Conservation (phyloP, 164 flowering plant species). For the Umbilicus rupestris region DNA sequence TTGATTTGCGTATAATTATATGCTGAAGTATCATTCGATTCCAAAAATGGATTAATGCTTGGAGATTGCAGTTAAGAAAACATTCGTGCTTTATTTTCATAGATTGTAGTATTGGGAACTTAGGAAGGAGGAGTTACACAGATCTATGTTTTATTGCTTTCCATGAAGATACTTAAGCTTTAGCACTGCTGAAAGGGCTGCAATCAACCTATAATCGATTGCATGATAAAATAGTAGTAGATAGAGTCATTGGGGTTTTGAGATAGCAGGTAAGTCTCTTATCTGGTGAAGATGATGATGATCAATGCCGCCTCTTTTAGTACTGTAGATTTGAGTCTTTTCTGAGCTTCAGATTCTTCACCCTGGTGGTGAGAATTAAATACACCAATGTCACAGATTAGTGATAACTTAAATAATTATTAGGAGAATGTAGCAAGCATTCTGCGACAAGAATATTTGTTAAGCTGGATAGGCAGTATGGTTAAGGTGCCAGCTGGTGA, state of each 20-base stretch:
- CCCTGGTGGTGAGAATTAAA: neutral
- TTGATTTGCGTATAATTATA: neutral
- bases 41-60: neutral
- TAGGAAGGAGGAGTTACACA: too few relatives aligned
- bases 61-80: too few relatives aligned
- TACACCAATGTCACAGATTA: neutral
- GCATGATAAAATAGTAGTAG: neutral
- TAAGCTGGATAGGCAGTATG: neutral
- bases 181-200: too few relatives aligned
- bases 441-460: neutral
- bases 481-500: neutral
- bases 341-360: conserved; percentile 7
- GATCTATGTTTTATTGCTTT: too few relatives aligned
- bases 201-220: neutral
- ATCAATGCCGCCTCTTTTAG: neutral
- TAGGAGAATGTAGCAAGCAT: neutral
- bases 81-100: too few relatives aligned
- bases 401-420: neutral
- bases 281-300: neutral
- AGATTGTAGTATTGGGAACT: too few relatives aligned
- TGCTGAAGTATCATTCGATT: neutral
- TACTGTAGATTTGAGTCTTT: neutral
- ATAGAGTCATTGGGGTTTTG: neutral
- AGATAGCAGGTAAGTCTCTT: neutral
- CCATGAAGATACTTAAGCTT: too few relatives aligned